phyloP scores from a whole-genome alignment of 176 grass and related monocot genomes.

The Musa itinerans region DNA sequence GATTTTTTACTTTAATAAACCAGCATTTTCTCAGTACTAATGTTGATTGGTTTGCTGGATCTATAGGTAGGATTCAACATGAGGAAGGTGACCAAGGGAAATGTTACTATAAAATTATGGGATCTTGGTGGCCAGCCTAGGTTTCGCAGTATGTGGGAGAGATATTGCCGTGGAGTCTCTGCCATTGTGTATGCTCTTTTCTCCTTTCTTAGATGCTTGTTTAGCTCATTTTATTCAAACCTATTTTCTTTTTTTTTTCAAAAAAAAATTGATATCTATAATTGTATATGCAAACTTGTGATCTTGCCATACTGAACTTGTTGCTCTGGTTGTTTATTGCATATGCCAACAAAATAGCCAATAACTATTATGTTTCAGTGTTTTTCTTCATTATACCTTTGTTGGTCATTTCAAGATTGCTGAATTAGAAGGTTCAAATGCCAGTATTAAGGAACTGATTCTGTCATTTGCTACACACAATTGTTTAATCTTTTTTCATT shows the following conservation, averaged over 20 bases:
- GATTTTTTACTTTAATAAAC: background rate
- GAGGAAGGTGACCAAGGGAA: conserved; percentile 98
- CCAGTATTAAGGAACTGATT: background rate
- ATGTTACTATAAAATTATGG: conserved; percentile 99
- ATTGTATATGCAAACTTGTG: background rate
- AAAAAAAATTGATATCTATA: background rate
- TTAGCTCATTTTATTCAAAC: background rate
- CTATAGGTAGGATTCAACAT: conserved; percentile 89
- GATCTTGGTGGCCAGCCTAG: conserved; percentile 97
- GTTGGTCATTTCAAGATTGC: too few species aligned
- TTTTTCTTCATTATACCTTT: too few species aligned
- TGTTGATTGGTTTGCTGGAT: background rate
- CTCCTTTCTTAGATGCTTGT: background rate
- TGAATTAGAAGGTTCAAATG: too few species aligned
- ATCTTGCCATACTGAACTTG: background rate
- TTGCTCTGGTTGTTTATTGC: background rate
- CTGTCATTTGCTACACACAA: background rate
- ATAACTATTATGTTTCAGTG: too few species aligned
- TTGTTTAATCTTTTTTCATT: too few species aligned
- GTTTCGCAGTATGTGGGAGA: conserved; percentile 99
- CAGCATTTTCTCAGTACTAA: background rate
- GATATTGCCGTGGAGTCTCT: conserved; percentile 98
- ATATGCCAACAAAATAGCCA: background rate
- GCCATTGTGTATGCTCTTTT: conserved; percentile 79
- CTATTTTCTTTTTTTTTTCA: background rate